Conservation (phyloP, 192 early-diverging fungal genomes). For the Gryganskiella cystojenkinii region DNA sequence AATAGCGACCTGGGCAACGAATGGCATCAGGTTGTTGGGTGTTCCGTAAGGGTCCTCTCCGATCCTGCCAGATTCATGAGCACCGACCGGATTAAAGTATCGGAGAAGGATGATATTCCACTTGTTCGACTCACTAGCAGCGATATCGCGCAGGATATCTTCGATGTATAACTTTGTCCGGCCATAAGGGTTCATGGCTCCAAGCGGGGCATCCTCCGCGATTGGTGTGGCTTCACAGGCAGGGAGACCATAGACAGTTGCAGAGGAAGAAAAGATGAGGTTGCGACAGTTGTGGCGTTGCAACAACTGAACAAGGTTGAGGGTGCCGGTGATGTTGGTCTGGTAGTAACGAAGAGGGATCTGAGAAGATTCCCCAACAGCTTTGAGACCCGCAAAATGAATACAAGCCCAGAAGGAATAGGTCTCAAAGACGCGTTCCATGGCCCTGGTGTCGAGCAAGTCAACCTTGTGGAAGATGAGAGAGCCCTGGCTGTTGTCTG, state of each 20-base stretch:
- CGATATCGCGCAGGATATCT: conserved; percentile 80
- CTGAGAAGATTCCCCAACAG: conserved; percentile 81
- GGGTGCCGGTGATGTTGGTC: conserved; percentile 92
- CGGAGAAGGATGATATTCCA: conserved; percentile 78
- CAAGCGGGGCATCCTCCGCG: conserved; percentile 72
- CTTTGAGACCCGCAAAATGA: conserved; percentile 92
- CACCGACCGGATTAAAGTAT: conserved; percentile 97
- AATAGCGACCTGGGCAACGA: conserved; percentile 87
- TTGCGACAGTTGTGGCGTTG: conserved; percentile 81
- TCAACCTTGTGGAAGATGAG: conserved; percentile 80
- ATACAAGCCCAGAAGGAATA: conserved; percentile 68
- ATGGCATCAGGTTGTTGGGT: conserved; percentile 94
- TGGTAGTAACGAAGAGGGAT: conserved; percentile 92
- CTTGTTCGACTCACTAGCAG: conserved; percentile 57
- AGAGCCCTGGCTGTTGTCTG: conserved; percentile 55
- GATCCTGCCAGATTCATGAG: conserved; percentile 87
- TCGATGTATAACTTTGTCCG: conserved; percentile 94
- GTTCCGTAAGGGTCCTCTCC: conserved; percentile 90
- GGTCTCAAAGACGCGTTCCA: conserved; percentile 75
- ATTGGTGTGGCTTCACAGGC: conserved; percentile 54
- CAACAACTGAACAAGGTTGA: conserved; percentile 86
- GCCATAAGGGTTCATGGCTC: conserved; percentile 90
- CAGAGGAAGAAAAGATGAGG: conserved; percentile 95
- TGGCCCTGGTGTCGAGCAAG: conserved; percentile 76
- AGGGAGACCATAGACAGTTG: conserved; percentile 88